Base-by-base conservation (phyloP, 1,284 basidiomycete species). In the Apiotrichum mycotoxinovorans region DNA sequence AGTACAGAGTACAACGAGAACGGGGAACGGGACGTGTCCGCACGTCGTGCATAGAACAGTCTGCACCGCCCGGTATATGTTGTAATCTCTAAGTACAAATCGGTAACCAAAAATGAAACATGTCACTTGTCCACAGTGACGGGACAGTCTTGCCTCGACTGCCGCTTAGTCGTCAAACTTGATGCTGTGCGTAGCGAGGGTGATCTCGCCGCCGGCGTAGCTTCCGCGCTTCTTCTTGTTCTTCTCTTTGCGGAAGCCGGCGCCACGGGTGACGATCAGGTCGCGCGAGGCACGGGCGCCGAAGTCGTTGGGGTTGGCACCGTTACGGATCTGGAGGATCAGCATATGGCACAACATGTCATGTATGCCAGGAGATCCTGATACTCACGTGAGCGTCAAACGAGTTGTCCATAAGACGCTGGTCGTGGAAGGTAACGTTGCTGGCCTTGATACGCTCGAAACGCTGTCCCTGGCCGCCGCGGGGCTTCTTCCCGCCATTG, bases 221-320 rank as follows among this genome's bases (percentile, higher is more conserved):
- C 87, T 90, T 62, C 93, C 95, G 66, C 89, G 82, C 80, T 98
- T 98, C 81, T 98, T 98, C 84, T 98, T 98, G 80, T 97, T 98
- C 80, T 98, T 98, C 81, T 97, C 95, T 78, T 98, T 98, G 54
- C 92, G 84, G 81, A 98, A 98, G 10, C 91, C 90, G 48, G 89
- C 88, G 14, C 95, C 95, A 8, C 91, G 84, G 2, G 95, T 98
- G 23, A 94, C 89, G 64, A 96, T 88, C 58, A 98, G 80, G 77
- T 98, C 95, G 47, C 83, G 81, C 60, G 86, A 85, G 0, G 95
- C 95, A 55, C 83, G 83, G 20, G 87, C 87, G 33, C 95, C 95
- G 71, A 96, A 98, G 72, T 97, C 95, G 64, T 86, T 87, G 22
- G 66, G 65, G 3, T 81, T 72, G 8, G 76, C 76, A 26, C 76